phyloP scores from a whole-genome alignment of 1,284 basidiomycete genomes.

The Sporisorium exsertum region DNA sequence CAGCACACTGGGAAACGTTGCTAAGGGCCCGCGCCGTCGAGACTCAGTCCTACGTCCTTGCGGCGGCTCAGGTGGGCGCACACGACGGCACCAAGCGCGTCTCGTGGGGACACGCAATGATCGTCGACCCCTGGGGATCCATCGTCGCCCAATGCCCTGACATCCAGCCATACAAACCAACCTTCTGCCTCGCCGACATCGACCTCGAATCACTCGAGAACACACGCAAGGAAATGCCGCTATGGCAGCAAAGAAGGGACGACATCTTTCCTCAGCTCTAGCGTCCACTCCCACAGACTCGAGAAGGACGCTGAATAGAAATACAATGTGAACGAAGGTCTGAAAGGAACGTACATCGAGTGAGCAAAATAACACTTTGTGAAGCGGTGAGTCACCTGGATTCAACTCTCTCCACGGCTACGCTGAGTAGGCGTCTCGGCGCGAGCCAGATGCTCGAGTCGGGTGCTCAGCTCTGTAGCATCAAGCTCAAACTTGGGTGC shows the following conservation, averaged over 20 bases:
- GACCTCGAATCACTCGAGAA: conserved; percentile 56
- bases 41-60: conserved; percentile 70
- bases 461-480: conserved; percentile 24
- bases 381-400: background rate
- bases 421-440: conserved; percentile 3
- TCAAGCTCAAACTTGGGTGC: conserved; percentile 33
- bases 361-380: background rate
- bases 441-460: conserved; percentile 24
- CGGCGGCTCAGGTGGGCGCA: conserved; percentile 69
- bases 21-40: conserved; percentile 70
- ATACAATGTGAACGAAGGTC: conserved; percentile 15
- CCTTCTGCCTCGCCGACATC: conserved; percentile 64
- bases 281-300: background rate
- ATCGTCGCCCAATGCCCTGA: conserved; percentile 65
- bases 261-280: conserved; percentile 61
- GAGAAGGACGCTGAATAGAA: conserved; percentile 12
- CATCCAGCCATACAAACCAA: conserved; percentile 62
- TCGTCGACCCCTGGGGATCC: conserved; percentile 67
- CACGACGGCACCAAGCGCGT: conserved; percentile 60
- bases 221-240: conserved; percentile 63
- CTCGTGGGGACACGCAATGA: conserved; percentile 69
- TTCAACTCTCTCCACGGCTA: background rate
- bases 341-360: background rate
- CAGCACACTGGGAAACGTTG: conserved; percentile 66
- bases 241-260: conserved; percentile 62